Conservation (phyloP, 768 basidiomycete genomes). For the Amanita polypyramis region DNA sequence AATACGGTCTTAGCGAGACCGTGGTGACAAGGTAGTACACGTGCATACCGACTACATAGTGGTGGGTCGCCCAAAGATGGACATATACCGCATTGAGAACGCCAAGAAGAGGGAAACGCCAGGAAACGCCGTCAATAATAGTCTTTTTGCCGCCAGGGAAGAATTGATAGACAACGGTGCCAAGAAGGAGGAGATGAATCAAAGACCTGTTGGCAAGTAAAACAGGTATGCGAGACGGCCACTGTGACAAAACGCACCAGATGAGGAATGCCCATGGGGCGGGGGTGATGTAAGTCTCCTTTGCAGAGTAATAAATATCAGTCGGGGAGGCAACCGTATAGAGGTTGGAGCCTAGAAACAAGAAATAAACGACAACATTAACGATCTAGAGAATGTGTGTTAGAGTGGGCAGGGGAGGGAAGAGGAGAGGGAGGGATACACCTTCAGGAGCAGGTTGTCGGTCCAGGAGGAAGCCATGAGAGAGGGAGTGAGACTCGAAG, state of each 20-base stretch:
- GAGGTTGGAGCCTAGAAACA: conserved; percentile 86
- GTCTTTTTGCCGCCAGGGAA: conserved; percentile 63
- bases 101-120: conserved; percentile 85
- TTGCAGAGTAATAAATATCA: conserved; percentile 59
- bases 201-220: conserved; percentile 45
- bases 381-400: conserved; percentile 33
- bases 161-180: conserved; percentile 88
- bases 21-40: neutral
- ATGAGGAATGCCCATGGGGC: conserved; percentile 88
- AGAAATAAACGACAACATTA: conserved; percentile 75
- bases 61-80: conserved; percentile 70
- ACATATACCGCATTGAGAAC: conserved; percentile 86
- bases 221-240: conserved; percentile 1
- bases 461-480: conserved; percentile 57
- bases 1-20: conserved; percentile 9
- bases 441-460: conserved; percentile 79
- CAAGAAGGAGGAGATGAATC: conserved; percentile 85
- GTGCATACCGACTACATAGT: conserved; percentile 56
- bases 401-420: neutral
- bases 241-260: conserved; percentile 39
- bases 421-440: conserved; percentile 14
- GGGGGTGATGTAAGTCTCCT: conserved; percentile 92
- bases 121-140: conserved; percentile 81
- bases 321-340: conserved; percentile 75
- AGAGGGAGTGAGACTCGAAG: conserved; percentile 1